Base-by-base conservation (phyloP, 768 basidiomycete species). In the Hygrocybe coccinea region DNA sequence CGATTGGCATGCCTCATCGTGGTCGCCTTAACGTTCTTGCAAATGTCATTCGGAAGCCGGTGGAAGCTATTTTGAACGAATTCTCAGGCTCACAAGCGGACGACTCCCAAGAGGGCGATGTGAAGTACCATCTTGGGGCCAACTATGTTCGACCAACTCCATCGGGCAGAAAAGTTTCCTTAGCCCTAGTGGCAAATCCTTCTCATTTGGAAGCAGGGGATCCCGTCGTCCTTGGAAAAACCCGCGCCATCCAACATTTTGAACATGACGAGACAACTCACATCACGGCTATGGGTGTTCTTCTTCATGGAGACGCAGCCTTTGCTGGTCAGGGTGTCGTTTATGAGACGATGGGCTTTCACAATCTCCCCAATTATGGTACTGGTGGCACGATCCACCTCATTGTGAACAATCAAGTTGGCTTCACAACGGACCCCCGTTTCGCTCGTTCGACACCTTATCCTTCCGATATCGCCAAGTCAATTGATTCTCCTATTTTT, bases 1-100 rank as follows among this genome's bases (percentile, higher is more conserved):
- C 94, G 51, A 92, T 98, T 48, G 97, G 97, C 64, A 99, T 99
- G 97, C 94, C 97, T 21, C 97, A 99, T 77, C 93, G 97, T 71
- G 97, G 97, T 52, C 90, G 97, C 66, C 82, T 99, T 59, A 99
- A 99, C 66, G 94, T 99, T 41, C 82, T 99, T 62, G 95, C 87
- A 60, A 99, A 99, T 71, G 97, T 99, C 70, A 95, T 99, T 64
- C 87, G 97, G 57, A 98, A 98, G 77, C 97, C 97, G 17, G 85
- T 95, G 61, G 95, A 98, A 72, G 97, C 92, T 58, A 97, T 99
- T 68, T 76, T 99, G 54, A 95, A 97, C 74, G 95, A 98, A 73
- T 98, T 98, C 70, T 82, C 86, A 9, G 94, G 94, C 6, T 79
- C 79, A 14, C 79, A 81, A 52, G 77, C 87, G 24, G 58, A 54